Evolutionary conservation across 1,284 basidiomycete genomes (phyloP).

Genomic region (Sanguinoderma infundibulare): DNA sequence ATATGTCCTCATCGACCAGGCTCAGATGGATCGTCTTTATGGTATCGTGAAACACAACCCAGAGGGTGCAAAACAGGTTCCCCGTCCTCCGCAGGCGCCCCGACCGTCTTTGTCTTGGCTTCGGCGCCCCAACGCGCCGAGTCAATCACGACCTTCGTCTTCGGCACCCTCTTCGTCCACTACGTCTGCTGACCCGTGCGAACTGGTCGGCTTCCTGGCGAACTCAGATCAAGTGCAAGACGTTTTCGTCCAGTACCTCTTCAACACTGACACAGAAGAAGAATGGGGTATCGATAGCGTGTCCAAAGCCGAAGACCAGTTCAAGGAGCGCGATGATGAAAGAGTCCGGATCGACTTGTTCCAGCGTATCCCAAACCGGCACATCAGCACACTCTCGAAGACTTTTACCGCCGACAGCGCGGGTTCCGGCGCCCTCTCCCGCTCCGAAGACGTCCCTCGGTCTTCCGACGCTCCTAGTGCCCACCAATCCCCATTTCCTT

Average conservation of each 20-base stretch:
- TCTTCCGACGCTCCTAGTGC: no score
- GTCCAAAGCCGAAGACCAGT: not conserved
- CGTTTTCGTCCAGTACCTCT: not conserved
- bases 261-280: not conserved
- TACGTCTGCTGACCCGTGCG: not conserved
- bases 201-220: not conserved
- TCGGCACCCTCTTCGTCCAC: not conserved
- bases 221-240: not conserved
- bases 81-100: not conserved
- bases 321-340: not conserved
- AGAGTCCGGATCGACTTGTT: not conserved
- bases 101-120: not conserved
- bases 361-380: not conserved
- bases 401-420: not conserved
- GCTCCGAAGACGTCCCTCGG: no score
- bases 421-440: not conserved
- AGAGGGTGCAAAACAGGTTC: not conserved
- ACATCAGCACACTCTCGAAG: not conserved
- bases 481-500: no score
- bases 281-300: not conserved
- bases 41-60: not conserved
- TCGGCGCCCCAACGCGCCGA: not conserved
- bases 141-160: not conserved
- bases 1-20: not conserved
- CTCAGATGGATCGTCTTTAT: not conserved